These are phyloP conservation scores for Phytophthora europaea DNA, from an alignment of 352 stramenopile genomes.

Conservation along the genomic window DNA sequence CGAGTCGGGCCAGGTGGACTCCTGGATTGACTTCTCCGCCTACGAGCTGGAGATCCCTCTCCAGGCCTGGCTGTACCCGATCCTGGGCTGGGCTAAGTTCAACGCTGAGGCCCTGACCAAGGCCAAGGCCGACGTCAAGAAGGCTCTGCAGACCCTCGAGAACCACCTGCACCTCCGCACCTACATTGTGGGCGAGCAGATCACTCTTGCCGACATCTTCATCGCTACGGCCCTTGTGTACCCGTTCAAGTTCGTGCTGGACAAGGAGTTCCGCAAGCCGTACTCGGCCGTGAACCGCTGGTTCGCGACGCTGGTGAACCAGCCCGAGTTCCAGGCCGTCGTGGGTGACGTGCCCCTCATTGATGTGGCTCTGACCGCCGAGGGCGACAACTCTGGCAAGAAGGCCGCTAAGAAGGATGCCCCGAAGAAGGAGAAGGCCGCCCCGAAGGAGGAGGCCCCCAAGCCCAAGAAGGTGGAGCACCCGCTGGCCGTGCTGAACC, in stretches of 20 bases:
- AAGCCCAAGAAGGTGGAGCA: conserved; percentile 88
- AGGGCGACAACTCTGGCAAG: conserved; percentile 59
- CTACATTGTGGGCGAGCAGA: conserved; percentile 93
- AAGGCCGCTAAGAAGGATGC: conserved; percentile 46
- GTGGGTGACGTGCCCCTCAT: conserved; percentile 92
- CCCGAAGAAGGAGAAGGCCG: conserved; percentile 59
- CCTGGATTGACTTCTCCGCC: conserved; percentile 95
- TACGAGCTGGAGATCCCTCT: conserved; percentile 94
- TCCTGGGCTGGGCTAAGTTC: conserved; percentile 88
- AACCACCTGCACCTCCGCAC: conserved; percentile 90
- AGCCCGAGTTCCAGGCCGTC: conserved; percentile 94
- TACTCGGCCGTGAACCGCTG: conserved; percentile 92
- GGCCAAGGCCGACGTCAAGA: conserved; percentile 91
- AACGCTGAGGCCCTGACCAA: conserved; percentile 82
- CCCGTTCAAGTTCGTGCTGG: conserved; percentile 95
- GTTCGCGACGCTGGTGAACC: conserved; percentile 95
- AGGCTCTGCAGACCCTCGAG: conserved; percentile 89
- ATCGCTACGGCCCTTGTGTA: conserved; percentile 91
- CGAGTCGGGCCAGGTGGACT: conserved; percentile 92
- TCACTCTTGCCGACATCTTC: conserved; percentile 96
- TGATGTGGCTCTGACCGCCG: conserved; percentile 75
- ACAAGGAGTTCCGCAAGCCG: conserved; percentile 89
- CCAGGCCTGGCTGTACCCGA: conserved; percentile 90
- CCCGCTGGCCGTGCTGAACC: conserved; percentile 90
- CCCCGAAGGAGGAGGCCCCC: conserved; percentile 49